Evolutionary conservation across 2,329 filamentous ascomycete species (phyloP).

Genomic region (Sclerotinia nivalis): DNA sequence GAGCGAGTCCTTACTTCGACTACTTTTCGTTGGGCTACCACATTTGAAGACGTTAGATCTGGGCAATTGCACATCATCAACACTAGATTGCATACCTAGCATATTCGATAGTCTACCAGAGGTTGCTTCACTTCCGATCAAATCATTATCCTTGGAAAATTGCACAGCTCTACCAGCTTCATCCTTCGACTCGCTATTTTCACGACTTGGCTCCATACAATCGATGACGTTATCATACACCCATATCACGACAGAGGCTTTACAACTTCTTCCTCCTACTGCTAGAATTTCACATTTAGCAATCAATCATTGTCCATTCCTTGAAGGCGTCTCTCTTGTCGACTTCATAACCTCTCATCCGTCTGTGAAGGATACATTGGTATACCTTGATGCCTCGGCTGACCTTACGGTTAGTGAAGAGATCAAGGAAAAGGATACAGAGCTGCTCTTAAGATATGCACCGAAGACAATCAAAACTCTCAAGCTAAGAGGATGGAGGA

Average conservation of each 20-base stretch:
- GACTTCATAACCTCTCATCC: constrained; percentile 65
- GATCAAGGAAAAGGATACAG: constrained; percentile 9
- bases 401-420: constrained; percentile 4
- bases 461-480: constrained; percentile 17
- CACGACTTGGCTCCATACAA: constrained; percentile 17
- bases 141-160: constrained; percentile 21
- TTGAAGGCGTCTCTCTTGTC: constrained; percentile 66
- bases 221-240: constrained; percentile 59
- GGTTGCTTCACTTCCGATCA: constrained; percentile 3
- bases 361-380: constrained; percentile 17
- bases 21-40: constrained; percentile 43
- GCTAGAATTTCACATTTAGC: constrained; percentile 74
- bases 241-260: constrained; percentile 67
- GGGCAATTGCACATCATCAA: constrained; percentile 18
- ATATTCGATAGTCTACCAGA: background rate
- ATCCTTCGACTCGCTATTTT: constrained; percentile 14
- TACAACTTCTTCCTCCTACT: constrained; percentile 65
- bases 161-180: background rate
- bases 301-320: constrained; percentile 68
- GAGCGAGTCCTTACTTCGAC: constrained; percentile 7
- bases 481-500: constrained; percentile 19
- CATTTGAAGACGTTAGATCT: constrained; percentile 21
- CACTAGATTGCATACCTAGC: constrained; percentile 3
- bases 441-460: constrained; percentile 6
- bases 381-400: constrained; percentile 5